A percentile compares a stretch with the other conserved stretches of the same genome.
phyloP scores from a whole-genome alignment of 495 filamentous ascomycete genomes.

The Penicillium pulvis region DNA sequence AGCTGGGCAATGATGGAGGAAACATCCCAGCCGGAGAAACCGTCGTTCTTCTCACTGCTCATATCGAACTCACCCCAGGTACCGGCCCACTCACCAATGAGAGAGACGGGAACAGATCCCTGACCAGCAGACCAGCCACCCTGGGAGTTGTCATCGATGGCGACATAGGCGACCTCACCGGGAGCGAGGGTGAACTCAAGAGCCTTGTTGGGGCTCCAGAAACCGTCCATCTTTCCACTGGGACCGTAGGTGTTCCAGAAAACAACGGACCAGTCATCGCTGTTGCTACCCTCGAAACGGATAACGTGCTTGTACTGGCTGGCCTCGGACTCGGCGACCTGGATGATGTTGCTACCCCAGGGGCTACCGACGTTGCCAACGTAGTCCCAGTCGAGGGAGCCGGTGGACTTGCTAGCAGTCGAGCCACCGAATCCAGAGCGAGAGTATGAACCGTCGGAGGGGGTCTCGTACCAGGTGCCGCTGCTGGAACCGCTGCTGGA shows the following conservation, averaged over 20 bases:
- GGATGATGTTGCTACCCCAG: constrained; percentile 57
- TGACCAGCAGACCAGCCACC: constrained; percentile 42
- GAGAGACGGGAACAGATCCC: constrained; percentile 33
- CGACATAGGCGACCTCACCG: constrained; percentile 45
- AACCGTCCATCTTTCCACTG: constrained; percentile 40
- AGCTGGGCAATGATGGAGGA: constrained; percentile 50
- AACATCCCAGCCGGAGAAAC: constrained; percentile 55
- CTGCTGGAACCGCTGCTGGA: constrained; percentile 6
- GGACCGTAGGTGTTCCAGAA: constrained; percentile 58
- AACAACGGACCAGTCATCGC: constrained; percentile 41
- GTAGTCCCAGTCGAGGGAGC: constrained; percentile 28
- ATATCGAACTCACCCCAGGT: constrained; percentile 62
- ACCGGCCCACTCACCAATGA: constrained; percentile 40
- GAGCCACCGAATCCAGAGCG: constrained; percentile 33
- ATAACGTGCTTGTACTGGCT: constrained; percentile 49
- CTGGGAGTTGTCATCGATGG: constrained; percentile 48
- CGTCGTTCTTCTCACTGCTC: constrained; percentile 46
- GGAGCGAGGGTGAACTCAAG: constrained; percentile 44
- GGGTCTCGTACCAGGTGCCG: constrained; percentile 30
- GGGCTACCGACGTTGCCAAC: constrained; percentile 52
- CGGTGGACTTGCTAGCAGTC: constrained; percentile 24
- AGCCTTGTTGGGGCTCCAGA: constrained; percentile 41
- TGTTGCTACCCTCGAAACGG: constrained; percentile 44
- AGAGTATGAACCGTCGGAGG: constrained; percentile 28
- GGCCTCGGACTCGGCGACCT: constrained; percentile 37